A percentile compares a stretch with the other conserved stretches of the same genome.
Evolutionary conservation across 2,329 filamentous ascomycete species (phyloP).

Genomic region (Trematosphaeria pertusa): DNA sequence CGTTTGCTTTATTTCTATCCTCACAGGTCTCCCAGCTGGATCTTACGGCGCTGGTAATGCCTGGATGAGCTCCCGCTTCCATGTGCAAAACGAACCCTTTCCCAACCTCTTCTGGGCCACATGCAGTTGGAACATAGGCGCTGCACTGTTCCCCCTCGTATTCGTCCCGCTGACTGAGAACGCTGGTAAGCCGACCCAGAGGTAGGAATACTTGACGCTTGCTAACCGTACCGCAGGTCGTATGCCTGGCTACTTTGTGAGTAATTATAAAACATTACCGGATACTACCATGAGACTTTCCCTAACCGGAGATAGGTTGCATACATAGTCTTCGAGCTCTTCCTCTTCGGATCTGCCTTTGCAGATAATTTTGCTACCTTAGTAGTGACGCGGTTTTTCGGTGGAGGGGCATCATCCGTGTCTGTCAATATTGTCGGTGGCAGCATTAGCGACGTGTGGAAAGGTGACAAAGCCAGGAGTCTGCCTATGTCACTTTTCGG

Average conservation of each 20-base stretch:
- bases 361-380: conserved; percentile 54
- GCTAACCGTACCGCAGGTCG: no score
- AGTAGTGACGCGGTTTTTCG: conserved; percentile 53
- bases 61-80: conserved; percentile 45
- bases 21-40: conserved; percentile 51
- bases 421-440: conserved; percentile 49
- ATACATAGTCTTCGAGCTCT: conserved; percentile 52
- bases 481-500: conserved; percentile 55
- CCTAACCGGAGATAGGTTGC: conserved; percentile 36
- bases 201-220: no score
- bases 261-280: no score
- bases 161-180: conserved; percentile 53
- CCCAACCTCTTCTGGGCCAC: conserved; percentile 49
- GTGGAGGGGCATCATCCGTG: conserved; percentile 52
- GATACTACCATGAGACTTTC: no score
- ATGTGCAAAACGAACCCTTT: conserved; percentile 46
- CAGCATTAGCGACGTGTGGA: conserved; percentile 44
- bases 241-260: conserved; percentile 54
- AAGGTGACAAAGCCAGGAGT: conserved; percentile 49
- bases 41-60: conserved; percentile 48
- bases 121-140: conserved; percentile 50
- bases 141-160: conserved; percentile 49
- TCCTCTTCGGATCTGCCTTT: conserved; percentile 52
- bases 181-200: no score
- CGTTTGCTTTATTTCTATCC: conserved; percentile 52